Percentiles rank a stretch among this genome's conserved stretches.
These are phyloP conservation scores for Exophiala sp. DNA, from an alignment of 2,329 filamentous ascomycete genomes.

Conservation along the genomic window DNA sequence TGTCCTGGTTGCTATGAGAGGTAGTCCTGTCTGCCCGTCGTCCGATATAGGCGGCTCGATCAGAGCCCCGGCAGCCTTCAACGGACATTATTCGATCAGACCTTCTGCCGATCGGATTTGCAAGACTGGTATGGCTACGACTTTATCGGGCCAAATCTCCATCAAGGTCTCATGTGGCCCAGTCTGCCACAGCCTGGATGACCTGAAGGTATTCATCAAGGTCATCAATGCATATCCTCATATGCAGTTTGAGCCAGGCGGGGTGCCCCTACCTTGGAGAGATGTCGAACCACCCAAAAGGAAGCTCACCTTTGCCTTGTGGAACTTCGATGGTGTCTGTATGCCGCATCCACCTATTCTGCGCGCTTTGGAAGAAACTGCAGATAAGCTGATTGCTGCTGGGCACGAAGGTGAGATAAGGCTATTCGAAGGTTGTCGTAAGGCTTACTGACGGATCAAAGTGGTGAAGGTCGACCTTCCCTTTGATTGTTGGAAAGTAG, in stretches of 20 bases:
- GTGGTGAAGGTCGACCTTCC: slow-evolving; percentile 19
- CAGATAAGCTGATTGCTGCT: slow-evolving; percentile 39
- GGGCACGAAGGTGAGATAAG: slow-evolving; percentile 17
- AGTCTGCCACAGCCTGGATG: slow-evolving; percentile 51
- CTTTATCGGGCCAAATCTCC: slow-evolving; percentile 19
- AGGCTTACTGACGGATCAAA: background rate
- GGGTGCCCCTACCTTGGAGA: slow-evolving; percentile 52
- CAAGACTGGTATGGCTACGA: slow-evolving; percentile 20
- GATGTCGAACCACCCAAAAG: slow-evolving; percentile 17
- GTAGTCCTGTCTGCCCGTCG: slow-evolving; percentile 41
- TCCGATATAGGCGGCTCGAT: slow-evolving; percentile 49
- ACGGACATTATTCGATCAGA: slow-evolving; percentile 39
- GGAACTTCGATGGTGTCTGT: slow-evolving; percentile 64
- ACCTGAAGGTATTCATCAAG: slow-evolving; percentile 44
- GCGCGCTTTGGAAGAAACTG: slow-evolving; percentile 46
- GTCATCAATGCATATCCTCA: slow-evolving; percentile 43
- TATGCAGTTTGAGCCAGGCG: slow-evolving; percentile 52
- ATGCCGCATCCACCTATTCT: slow-evolving; percentile 63
- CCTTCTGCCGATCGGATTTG: slow-evolving; percentile 42
- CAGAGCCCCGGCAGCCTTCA: slow-evolving; percentile 39
- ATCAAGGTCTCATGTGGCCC: slow-evolving; percentile 54
- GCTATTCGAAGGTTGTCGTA: background rate
- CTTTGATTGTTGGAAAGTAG: slow-evolving; percentile 20
- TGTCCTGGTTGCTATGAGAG: slow-evolving; percentile 51
- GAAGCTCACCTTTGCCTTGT: slow-evolving; percentile 56